Percentiles rank a stretch among this genome's conserved stretches.
phyloP scores from a whole-genome alignment of 805 yeast species.

The Barnettozyma salicaria region DNA sequence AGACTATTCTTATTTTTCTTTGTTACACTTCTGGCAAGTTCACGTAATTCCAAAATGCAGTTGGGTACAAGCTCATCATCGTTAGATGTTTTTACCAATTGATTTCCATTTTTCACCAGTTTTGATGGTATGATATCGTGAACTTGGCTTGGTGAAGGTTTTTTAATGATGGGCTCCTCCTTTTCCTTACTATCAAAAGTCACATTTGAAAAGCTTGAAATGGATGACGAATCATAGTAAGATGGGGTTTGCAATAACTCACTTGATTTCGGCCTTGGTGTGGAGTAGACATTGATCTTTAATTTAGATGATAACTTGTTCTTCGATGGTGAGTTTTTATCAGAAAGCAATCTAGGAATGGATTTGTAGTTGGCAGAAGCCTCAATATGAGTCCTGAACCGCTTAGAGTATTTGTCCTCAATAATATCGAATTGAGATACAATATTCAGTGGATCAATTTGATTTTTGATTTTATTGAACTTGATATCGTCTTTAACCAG shows the following conservation, averaged over 20 bases:
- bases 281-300: slow-evolving; percentile 22
- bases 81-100: neutral
- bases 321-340: slow-evolving; percentile 8
- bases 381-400: slow-evolving; percentile 16
- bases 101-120: neutral
- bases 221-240: slow-evolving; percentile 21
- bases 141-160: neutral
- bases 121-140: neutral
- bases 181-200: slow-evolving; percentile 22
- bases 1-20: slow-evolving; percentile 22
- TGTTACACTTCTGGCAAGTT: too few relatives aligned
- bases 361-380: slow-evolving; percentile 18
- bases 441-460: neutral
- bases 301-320: slow-evolving; percentile 3
- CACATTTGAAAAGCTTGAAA: slow-evolving; percentile 23
- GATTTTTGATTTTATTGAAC: slow-evolving; percentile 5
- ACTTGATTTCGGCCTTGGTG: slow-evolving; percentile 28
- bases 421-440: slow-evolving; percentile 6
- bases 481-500: neutral
- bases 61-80: neutral
- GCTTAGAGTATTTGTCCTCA: slow-evolving; percentile 4
- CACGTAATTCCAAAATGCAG: slow-evolving; percentile 2
- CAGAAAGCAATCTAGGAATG: slow-evolving; percentile 21
- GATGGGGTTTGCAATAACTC: slow-evolving; percentile 27
- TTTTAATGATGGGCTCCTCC: slow-evolving; percentile 4